These are phyloP conservation scores for Neurospora sp. DNA, from an alignment of 495 filamentous ascomycete genomes.

Conservation along the genomic window DNA sequence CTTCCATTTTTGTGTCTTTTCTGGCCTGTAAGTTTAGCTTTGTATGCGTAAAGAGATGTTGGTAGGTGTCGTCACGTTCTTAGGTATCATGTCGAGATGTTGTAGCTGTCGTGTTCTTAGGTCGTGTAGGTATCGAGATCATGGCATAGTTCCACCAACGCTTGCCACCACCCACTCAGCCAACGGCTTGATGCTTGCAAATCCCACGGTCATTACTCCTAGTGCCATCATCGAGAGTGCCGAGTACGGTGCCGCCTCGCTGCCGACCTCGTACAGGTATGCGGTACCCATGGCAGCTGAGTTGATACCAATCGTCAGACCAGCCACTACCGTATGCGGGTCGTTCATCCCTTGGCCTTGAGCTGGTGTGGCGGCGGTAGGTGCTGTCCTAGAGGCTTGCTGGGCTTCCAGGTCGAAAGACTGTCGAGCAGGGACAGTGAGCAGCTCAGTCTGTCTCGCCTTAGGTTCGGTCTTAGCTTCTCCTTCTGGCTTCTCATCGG, in stretches of 20 bases:
- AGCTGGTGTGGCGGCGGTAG: not conserved
- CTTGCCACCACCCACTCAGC: conserved; percentile 12
- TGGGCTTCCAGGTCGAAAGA: conserved; percentile 3
- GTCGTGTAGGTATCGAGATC: not conserved
- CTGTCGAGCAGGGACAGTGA: not conserved
- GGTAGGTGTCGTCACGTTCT: not conserved
- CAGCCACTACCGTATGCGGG: conserved; percentile 27
- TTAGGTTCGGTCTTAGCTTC: not conserved
- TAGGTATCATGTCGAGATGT: not conserved
- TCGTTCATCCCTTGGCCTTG: conserved; percentile 8
- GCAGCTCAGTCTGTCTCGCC: not conserved
- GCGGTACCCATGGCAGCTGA: conserved; percentile 42
- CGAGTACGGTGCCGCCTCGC: conserved; percentile 37
- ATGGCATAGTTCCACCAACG: not conserved
- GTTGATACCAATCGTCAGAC: conserved; percentile 38
- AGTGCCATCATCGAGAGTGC: conserved; percentile 39
- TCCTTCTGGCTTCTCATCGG: not conserved
- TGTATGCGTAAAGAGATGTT: not conserved
- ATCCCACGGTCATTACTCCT: conserved; percentile 37
- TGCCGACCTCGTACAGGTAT: conserved; percentile 34
- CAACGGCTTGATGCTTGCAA: conserved; percentile 26
- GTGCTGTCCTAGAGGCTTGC: not conserved
- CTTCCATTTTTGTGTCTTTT: not conserved
- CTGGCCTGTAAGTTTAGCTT: no score
- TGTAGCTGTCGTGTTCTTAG: not conserved